phyloP scores from a whole-genome alignment of 177 flowering plant species.

The Vitis hybrid region DNA sequence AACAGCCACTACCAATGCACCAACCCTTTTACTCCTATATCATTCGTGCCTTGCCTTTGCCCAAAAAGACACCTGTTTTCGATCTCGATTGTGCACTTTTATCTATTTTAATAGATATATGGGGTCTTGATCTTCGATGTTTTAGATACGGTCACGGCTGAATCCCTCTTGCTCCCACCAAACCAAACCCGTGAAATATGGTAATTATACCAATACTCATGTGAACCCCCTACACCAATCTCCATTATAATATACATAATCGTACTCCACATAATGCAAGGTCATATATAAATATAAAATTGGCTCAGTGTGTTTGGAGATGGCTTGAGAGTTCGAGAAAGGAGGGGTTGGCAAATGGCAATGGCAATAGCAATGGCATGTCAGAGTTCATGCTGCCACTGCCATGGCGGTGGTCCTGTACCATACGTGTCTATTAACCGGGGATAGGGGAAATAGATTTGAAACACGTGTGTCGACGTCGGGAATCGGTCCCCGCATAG shows the following conservation, averaged over 20 bases:
- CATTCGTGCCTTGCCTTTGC: not conserved
- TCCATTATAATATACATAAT: not conserved
- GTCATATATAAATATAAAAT: not conserved
- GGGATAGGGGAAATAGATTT: not conserved
- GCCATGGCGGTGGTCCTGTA: slow-evolving; percentile 18
- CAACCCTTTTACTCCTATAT: too few relatives aligned
- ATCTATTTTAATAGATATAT: not conserved
- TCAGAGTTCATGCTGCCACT: slow-evolving; percentile 3
- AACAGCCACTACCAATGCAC: too few relatives aligned
- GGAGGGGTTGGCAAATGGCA: not conserved
- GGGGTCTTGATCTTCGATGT: not conserved
- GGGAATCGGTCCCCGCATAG: slow-evolving; percentile 42
- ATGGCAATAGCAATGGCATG: slow-evolving; percentile 13
- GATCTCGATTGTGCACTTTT: not conserved
- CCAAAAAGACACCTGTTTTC: not conserved
- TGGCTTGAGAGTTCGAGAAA: too few relatives aligned
- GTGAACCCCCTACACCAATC: too few relatives aligned
- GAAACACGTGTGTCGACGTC: slow-evolving; percentile 22
- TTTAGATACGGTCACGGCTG: slow-evolving; percentile 12
- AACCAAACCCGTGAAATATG: slow-evolving; percentile 10
- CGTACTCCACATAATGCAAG: not conserved
- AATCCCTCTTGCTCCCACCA: slow-evolving; percentile 23
- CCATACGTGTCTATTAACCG: slow-evolving; percentile 10
- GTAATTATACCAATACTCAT: too few relatives aligned
- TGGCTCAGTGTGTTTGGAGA: too few relatives aligned